These are phyloP conservation scores for Penicillium herquei DNA, from an alignment of 495 filamentous ascomycete genomes.

Conservation along the genomic window DNA sequence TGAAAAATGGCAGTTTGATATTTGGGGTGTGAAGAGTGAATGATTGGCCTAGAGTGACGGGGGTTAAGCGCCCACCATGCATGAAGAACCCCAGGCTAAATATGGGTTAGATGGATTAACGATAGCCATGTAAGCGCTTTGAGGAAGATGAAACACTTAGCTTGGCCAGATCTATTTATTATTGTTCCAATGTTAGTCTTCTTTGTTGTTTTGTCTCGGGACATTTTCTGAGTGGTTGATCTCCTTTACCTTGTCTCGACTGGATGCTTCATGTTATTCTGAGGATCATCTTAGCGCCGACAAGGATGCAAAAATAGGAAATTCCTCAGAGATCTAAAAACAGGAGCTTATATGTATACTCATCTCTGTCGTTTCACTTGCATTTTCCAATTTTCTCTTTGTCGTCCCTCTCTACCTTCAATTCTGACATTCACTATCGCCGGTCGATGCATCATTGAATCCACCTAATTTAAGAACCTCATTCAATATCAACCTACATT, in stretches of 20 bases:
- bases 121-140: constrained; percentile 14
- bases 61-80: constrained; percentile 30
- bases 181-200: too few relatives aligned
- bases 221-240: not conserved
- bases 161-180: too few relatives aligned
- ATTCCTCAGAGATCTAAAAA: not conserved
- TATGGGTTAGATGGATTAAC: constrained; percentile 4
- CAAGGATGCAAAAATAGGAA: not conserved
- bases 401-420: too few relatives aligned
- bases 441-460: too few relatives aligned
- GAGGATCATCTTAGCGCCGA: not conserved
- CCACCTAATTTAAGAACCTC: too few relatives aligned
- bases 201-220: too few relatives aligned
- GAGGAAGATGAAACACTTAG: not conserved
- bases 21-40: too few relatives aligned
- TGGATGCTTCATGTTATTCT: not conserved
- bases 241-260: not conserved
- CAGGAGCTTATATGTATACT: not conserved
- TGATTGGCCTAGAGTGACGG: constrained; percentile 19
- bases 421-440: too few relatives aligned
- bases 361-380: not conserved
- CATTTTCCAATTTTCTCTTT: too few relatives aligned
- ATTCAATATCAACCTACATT: too few relatives aligned
- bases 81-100: constrained; percentile 10
- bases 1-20: constrained; percentile 8